Conservation (phyloP, 495 filamentous ascomycete species). For the Penicillium argentinense region DNA sequence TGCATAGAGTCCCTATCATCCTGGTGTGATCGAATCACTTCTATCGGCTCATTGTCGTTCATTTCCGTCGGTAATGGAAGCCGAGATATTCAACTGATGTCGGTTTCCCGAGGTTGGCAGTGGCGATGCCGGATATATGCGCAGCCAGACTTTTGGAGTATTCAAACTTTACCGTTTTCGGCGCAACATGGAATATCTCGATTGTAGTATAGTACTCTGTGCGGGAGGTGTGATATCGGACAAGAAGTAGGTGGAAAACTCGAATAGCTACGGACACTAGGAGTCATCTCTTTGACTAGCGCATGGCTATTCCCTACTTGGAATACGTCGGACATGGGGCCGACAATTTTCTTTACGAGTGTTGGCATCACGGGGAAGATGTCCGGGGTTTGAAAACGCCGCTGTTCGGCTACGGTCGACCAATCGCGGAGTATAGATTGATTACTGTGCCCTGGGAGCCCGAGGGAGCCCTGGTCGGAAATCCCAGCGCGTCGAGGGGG, state of each 20-base stretch:
- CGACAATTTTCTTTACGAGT: constrained; percentile 1
- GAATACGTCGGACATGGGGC: constrained; percentile 11
- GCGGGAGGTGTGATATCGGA: background rate
- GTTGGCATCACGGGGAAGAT: constrained; percentile 6
- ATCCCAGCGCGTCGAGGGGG: too few species aligned
- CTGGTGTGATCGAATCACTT: constrained; percentile 35
- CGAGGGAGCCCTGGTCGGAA: background rate
- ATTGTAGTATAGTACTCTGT: too few species aligned
- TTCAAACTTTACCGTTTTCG: constrained; percentile 15
- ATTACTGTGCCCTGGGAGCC: background rate
- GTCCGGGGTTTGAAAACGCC: background rate
- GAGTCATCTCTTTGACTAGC: constrained; percentile 4
- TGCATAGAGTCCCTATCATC: constrained; percentile 19
- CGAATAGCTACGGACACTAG: background rate
- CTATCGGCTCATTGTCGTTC: constrained; percentile 38
- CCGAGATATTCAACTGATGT: background rate
- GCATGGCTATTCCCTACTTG: constrained; percentile 5
- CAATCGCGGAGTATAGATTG: constrained; percentile 8
- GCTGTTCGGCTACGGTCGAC: constrained; percentile 10
- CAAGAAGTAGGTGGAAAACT: background rate
- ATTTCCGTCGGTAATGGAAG: constrained; percentile 19
- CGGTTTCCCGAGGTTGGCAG: background rate
- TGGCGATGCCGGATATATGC: background rate
- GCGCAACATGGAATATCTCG: constrained; percentile 9
- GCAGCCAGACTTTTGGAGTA: background rate